A percentile compares a stretch with the other conserved stretches of the same genome.
Conservation (phyloP, 768 basidiomycete genomes). For the Thelephora aurantiotincta region DNA sequence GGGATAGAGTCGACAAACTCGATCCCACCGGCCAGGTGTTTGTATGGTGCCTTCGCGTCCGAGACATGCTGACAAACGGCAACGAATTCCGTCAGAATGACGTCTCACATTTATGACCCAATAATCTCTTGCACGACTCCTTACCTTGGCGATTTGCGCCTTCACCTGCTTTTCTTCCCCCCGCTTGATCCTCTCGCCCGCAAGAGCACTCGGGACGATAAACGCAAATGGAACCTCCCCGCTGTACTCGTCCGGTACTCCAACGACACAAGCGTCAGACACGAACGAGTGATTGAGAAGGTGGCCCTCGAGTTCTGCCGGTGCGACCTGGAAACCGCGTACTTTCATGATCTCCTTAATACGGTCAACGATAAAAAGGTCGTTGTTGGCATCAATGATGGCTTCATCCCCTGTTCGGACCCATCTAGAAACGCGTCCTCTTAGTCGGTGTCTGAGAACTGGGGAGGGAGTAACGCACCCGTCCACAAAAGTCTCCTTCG, state of each 20-base stretch:
- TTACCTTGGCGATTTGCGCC: conserved; percentile 40
- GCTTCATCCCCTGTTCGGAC: conserved; percentile 57
- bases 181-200: conserved; percentile 20
- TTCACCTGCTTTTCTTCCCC: conserved; percentile 26
- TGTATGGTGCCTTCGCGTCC: conserved; percentile 21
- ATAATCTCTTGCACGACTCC: background rate
- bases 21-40: conserved; percentile 22
- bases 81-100: no score
- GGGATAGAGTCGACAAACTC: conserved; percentile 24
- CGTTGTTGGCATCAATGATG: conserved; percentile 34
- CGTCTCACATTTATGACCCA: no score
- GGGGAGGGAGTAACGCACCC: conserved; percentile 26
- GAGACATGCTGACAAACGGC: conserved; percentile 13
- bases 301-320: conserved; percentile 61
- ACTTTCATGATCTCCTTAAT: conserved; percentile 62
- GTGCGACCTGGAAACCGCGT: conserved; percentile 60
- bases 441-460: background rate
- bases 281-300: conserved; percentile 47
- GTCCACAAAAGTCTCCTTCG: conserved; percentile 52
- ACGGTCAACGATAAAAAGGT: conserved; percentile 47
- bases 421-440: conserved; percentile 29
- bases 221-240: conserved; percentile 65
- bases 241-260: conserved; percentile 52
- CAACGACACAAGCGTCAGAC: conserved; percentile 49
- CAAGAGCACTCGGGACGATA: conserved; percentile 33